These are phyloP conservation scores for Fusarium tjaetaba DNA, from an alignment of 2,329 filamentous ascomycete genomes.

Conservation along the genomic window DNA sequence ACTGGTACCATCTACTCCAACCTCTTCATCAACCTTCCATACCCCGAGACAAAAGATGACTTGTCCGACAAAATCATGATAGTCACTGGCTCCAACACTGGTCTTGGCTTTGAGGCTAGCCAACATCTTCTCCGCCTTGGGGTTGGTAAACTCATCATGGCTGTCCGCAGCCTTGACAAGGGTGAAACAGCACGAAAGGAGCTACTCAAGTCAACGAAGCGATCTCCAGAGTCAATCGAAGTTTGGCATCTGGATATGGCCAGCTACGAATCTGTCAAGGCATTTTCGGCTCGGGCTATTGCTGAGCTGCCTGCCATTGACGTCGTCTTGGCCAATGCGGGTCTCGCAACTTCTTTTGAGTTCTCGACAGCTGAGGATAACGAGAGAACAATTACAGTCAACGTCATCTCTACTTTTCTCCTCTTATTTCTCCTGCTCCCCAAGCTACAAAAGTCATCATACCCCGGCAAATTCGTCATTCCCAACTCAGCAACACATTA, in stretches of 20 bases:
- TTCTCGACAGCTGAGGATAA: slow-evolving; percentile 55
- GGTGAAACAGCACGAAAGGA: slow-evolving; percentile 53
- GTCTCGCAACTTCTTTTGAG: slow-evolving; percentile 49
- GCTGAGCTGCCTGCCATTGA: slow-evolving; percentile 54
- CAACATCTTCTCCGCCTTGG: slow-evolving; percentile 48
- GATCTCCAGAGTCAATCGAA: slow-evolving; percentile 44
- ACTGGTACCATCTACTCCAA: slow-evolving; percentile 23
- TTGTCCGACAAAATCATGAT: slow-evolving; percentile 47
- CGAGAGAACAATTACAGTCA: slow-evolving; percentile 58
- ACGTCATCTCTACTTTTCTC: slow-evolving; percentile 39
- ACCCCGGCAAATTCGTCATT: slow-evolving; percentile 28
- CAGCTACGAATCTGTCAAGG: slow-evolving; percentile 55
- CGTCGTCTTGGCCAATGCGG: slow-evolving; percentile 55
- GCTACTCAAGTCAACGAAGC: slow-evolving; percentile 37
- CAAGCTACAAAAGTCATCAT: slow-evolving; percentile 39
- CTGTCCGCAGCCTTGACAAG: slow-evolving; percentile 49
- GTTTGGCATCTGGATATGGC: slow-evolving; percentile 61
- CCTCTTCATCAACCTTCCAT: slow-evolving; percentile 37
- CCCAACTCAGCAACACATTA: slow-evolving; percentile 41
- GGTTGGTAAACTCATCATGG: slow-evolving; percentile 50
- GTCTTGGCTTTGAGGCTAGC: slow-evolving; percentile 53
- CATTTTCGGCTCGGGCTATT: slow-evolving; percentile 47
- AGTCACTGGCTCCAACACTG: slow-evolving; percentile 54
- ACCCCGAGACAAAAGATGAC: slow-evolving; percentile 23
- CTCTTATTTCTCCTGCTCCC: slow-evolving; percentile 36